Evolutionary conservation across 441 rosid genomes (phyloP).

Genomic region (Pelargonium australe): DNA sequence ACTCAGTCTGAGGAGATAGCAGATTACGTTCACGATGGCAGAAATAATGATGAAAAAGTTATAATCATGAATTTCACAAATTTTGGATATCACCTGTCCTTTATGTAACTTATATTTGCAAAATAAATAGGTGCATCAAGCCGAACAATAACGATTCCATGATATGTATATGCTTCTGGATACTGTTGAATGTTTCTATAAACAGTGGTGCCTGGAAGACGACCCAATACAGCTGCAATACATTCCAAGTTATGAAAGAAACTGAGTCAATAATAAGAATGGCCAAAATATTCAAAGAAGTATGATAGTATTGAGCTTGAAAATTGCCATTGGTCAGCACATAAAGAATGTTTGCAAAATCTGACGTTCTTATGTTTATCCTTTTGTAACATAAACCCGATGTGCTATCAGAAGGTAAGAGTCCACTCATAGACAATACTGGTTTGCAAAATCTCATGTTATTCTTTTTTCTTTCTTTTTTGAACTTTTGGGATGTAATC

Average conservation of each 20-base stretch:
- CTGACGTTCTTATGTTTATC: neutral
- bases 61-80: neutral
- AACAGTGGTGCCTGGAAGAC: constrained; percentile 96
- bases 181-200: constrained; percentile 85
- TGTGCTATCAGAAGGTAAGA: too few species aligned
- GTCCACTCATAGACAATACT: too few species aligned
- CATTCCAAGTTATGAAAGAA: constrained; percentile 15
- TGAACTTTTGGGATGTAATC: too few species aligned
- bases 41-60: constrained; percentile 4
- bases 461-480: too few species aligned
- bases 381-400: neutral
- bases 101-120: constrained; percentile 89
- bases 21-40: neutral
- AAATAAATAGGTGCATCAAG: constrained; percentile 91
- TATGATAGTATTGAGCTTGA: neutral
- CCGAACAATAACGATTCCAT: constrained; percentile 88
- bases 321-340: neutral
- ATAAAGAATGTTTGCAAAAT: neutral
- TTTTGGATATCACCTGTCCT: constrained; percentile 56
- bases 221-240: constrained; percentile 84
- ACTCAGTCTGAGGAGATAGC: neutral
- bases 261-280: neutral
- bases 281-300: neutral
- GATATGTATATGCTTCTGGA: constrained; percentile 92
- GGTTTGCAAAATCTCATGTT: too few species aligned